phyloP scores from a whole-genome alignment of 106 monocot species.

The Dactylorhiza incarnata region DNA sequence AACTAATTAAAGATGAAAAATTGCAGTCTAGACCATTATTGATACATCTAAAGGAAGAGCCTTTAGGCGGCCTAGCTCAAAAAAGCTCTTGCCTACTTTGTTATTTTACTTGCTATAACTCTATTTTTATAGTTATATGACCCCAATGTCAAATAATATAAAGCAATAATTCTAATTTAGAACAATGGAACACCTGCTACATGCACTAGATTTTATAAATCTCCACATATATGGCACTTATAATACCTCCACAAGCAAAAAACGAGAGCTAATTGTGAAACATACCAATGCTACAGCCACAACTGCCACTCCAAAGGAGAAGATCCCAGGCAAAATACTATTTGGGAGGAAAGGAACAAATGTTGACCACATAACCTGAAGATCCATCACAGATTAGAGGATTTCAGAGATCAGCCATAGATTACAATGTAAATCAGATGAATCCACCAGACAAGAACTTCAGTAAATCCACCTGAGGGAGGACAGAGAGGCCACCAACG shows the following conservation, averaged over 20 bases:
- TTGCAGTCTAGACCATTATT: background rate
- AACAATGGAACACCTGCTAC: too few relatives aligned
- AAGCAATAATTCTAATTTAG: too few relatives aligned
- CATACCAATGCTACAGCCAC: conserved; percentile 64
- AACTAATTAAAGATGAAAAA: background rate
- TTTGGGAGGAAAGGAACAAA: conserved; percentile 85
- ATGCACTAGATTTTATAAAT: too few relatives aligned
- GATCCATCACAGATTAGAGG: background rate
- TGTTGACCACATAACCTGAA: conserved; percentile 99
- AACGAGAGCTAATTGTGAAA: background rate
- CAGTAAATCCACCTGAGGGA: conserved; percentile 57
- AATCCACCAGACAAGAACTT: background rate
- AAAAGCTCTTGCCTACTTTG: too few relatives aligned
- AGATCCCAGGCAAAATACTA: conserved; percentile 70
- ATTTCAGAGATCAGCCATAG: background rate
- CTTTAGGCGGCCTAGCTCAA: too few relatives aligned
- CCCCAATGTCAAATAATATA: too few relatives aligned
- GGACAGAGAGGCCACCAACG: conserved; percentile 81
- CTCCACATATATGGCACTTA: background rate
- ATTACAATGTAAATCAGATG: background rate
- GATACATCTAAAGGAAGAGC: background rate
- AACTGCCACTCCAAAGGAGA: conserved; percentile 37
- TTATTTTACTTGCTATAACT: too few relatives aligned
- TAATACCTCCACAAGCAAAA: background rate
- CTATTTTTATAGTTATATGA: too few relatives aligned